phyloP scores from a whole-genome alignment of 495 filamentous ascomycete species.

The Aspergillus diversus region DNA sequence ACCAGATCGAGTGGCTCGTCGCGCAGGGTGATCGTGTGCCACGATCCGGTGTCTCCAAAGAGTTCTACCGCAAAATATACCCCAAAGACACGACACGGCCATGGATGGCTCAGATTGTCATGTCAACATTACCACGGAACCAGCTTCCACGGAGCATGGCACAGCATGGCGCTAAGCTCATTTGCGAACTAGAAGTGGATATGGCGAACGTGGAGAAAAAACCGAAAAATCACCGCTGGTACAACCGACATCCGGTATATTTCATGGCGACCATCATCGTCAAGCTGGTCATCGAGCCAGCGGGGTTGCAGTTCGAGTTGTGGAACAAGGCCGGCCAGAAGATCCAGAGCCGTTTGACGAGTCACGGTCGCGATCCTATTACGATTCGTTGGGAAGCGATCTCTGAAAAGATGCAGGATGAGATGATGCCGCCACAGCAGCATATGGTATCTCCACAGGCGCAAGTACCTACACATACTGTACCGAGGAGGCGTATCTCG shows the following conservation, averaged over 20 bases:
- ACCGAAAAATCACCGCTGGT: conserved; percentile 50
- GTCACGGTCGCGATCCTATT: conserved; percentile 1
- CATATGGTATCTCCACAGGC: neutral
- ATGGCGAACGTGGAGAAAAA: conserved; percentile 44
- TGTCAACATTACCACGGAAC: conserved; percentile 5
- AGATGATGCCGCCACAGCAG: neutral
- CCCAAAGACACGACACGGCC: neutral
- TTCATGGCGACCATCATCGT: conserved; percentile 13
- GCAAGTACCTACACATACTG: neutral
- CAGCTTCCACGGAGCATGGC: conserved; percentile 13
- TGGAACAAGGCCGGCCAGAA: conserved; percentile 3
- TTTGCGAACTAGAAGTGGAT: conserved; percentile 34
- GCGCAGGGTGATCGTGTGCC: conserved; percentile 10
- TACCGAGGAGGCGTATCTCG: neutral
- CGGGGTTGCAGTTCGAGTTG: conserved; percentile 14
- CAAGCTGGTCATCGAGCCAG: conserved; percentile 10
- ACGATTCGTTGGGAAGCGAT: conserved; percentile 12
- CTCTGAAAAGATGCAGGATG: conserved; percentile 20
- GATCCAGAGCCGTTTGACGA: conserved; percentile 1
- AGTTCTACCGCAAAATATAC: conserved; percentile 13
- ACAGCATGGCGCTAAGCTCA: conserved; percentile 32
- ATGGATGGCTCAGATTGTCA: conserved; percentile 15
- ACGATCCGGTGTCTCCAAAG: neutral
- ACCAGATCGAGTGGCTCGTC: conserved; percentile 62
- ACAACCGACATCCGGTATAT: conserved; percentile 27